A percentile compares a stretch with the other conserved stretches of the same genome.
Conservation (phyloP, 805 yeast genomes). For the Blastobotrys muscicola region DNA sequence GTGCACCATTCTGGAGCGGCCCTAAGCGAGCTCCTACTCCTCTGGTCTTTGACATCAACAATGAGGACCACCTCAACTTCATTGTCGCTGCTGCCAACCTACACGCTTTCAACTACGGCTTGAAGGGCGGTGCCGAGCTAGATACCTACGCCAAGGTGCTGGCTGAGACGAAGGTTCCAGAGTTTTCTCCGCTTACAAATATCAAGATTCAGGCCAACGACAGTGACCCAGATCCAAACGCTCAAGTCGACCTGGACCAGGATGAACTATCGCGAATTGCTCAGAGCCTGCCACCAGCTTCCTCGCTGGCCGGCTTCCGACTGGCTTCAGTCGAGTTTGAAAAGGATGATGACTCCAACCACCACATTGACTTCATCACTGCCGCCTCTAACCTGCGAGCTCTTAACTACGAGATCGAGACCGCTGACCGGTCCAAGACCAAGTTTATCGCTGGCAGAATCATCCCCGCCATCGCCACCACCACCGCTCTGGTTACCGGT, state of each 20-base stretch:
- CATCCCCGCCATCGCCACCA: conserved; percentile 98
- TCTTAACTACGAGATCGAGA: conserved; percentile 74
- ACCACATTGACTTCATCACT: conserved; percentile 90
- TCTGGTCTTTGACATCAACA: conserved; percentile 63
- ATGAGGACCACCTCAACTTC: conserved; percentile 73
- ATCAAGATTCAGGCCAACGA: conserved; percentile 79
- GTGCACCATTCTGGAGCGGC: conserved; percentile 96
- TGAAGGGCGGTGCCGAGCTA: conserved; percentile 59
- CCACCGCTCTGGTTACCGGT: conserved; percentile 97
- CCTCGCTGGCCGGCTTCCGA: conserved; percentile 80
- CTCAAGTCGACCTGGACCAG: conserved; percentile 37
- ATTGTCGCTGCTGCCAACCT: conserved; percentile 84
- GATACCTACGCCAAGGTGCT: conserved; percentile 46
- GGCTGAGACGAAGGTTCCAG: conserved; percentile 40
- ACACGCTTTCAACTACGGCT: conserved; percentile 82
- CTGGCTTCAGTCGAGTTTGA: conserved; percentile 89
- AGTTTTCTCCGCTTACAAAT: conserved; percentile 67
- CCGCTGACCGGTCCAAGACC: conserved; percentile 83
- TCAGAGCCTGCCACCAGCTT: conserved; percentile 76
- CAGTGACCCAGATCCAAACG: conserved; percentile 68
- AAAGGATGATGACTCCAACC: conserved; percentile 95
- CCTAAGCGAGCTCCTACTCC: conserved; percentile 94
- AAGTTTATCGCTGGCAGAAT: conserved; percentile 97
- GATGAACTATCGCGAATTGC: conserved; percentile 63
- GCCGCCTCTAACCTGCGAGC: conserved; percentile 98